phyloP scores from a whole-genome alignment of 257 asterid genomes.

The Paulownia fortunei region DNA sequence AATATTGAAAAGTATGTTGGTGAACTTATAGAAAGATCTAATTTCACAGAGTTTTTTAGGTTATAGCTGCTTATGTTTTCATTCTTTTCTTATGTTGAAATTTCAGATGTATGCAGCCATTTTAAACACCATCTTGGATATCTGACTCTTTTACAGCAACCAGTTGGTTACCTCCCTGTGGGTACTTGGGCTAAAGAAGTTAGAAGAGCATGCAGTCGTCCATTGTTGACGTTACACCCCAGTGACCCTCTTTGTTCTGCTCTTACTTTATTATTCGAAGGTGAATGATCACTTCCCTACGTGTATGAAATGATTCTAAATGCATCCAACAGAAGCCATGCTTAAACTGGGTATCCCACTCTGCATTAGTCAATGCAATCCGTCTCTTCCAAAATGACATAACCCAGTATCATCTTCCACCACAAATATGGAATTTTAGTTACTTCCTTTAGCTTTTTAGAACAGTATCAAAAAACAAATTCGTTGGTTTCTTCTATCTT shows the following conservation, averaged over 20 bases:
- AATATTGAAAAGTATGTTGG: constrained; percentile 52
- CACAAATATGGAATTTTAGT: background rate
- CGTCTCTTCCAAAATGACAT: too few relatives aligned
- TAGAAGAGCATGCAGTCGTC: constrained; percentile 41
- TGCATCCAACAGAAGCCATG: background rate
- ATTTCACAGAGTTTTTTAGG: background rate
- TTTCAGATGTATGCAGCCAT: constrained; percentile 65
- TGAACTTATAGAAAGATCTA: constrained; percentile 4
- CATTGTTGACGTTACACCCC: constrained; percentile 50
- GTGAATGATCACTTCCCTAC: constrained; percentile 36
- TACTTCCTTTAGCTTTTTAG: background rate
- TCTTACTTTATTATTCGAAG: constrained; percentile 64
- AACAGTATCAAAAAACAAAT: too few relatives aligned
- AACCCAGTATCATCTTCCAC: background rate
- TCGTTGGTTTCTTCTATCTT: too few relatives aligned
- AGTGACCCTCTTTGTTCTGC: constrained; percentile 52
- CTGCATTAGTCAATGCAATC: background rate
- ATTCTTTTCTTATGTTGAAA: constrained; percentile 9
- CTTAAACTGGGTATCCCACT: background rate
- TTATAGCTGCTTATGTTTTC: background rate
- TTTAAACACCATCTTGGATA: constrained; percentile 53
- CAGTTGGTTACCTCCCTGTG: constrained; percentile 59
- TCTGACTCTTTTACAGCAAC: constrained; percentile 63
- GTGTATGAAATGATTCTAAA: constrained; percentile 3
- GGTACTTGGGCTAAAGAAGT: constrained; percentile 65